Percentiles rank a stretch among this genome's conserved stretches.
Evolutionary conservation across 164 flowering plant species (phyloP).

Genomic region (Annona cherimola): DNA sequence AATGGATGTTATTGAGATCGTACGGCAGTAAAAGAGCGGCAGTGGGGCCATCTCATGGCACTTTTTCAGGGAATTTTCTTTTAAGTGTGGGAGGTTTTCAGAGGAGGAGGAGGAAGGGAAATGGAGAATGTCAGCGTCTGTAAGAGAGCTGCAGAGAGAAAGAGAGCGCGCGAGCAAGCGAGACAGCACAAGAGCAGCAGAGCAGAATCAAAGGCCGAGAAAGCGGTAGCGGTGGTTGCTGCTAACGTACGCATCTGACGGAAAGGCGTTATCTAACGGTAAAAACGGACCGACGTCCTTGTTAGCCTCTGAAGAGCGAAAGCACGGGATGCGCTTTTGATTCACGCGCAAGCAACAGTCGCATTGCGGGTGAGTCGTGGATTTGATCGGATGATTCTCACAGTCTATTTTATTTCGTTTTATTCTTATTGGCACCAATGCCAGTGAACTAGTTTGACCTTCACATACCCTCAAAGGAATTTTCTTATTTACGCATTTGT

Average conservation of each 20-base stretch:
- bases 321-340: neutral
- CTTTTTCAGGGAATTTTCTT: neutral
- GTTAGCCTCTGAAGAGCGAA: neutral
- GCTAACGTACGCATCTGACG: slow-evolving; percentile 9
- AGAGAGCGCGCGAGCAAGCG: neutral
- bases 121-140: neutral
- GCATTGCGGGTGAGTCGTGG: neutral
- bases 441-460: too few species aligned
- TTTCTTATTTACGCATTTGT: too few species aligned
- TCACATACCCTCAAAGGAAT: too few species aligned
- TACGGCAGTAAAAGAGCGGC: too few species aligned
- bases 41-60: neutral
- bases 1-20: neutral
- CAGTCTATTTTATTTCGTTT: too few species aligned
- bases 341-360: neutral
- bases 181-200: neutral
- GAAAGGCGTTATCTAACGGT: slow-evolving; percentile 6
- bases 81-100: neutral
- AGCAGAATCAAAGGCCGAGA: neutral
- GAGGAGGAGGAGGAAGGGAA: neutral
- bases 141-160: neutral
- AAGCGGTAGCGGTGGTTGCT: too few species aligned
- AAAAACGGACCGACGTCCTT: slow-evolving; percentile 9
- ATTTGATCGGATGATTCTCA: too few species aligned
- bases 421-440: too few species aligned